Evolutionary conservation across 1,139 yeast species (phyloP).

Genomic region (Yamadazyma conglobata): DNA sequence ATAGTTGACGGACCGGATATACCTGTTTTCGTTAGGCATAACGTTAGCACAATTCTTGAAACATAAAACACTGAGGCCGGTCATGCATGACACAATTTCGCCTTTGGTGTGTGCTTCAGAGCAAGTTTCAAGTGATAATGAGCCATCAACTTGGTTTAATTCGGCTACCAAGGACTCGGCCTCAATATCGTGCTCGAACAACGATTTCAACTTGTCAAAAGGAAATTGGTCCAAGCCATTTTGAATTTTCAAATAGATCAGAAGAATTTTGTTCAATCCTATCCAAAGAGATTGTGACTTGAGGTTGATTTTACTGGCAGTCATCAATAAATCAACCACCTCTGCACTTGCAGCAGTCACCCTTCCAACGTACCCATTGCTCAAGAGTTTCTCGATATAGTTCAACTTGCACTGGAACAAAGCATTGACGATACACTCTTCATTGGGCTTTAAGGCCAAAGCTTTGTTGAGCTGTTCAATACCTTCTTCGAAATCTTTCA

Average conservation of each 20-base stretch:
- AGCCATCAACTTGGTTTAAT: neutral
- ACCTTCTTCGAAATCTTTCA: slow-evolving; percentile 39
- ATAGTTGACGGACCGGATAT: slow-evolving; percentile 56
- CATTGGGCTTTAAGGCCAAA: slow-evolving; percentile 40
- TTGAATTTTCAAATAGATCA: slow-evolving; percentile 43
- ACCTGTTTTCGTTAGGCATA: slow-evolving; percentile 39
- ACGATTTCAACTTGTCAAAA: slow-evolving; percentile 30
- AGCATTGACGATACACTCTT: slow-evolving; percentile 56
- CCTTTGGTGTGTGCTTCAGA: slow-evolving; percentile 12
- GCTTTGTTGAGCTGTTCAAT: slow-evolving; percentile 35
- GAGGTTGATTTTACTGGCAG: slow-evolving; percentile 34
- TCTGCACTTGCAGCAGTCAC: slow-evolving; percentile 37
- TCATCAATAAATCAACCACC: slow-evolving; percentile 49
- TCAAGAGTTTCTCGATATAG: slow-evolving; percentile 50
- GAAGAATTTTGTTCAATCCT: slow-evolving; percentile 46
- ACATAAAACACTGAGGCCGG: slow-evolving; percentile 24
- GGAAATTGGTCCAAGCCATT: slow-evolving; percentile 44
- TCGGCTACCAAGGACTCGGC: slow-evolving; percentile 1
- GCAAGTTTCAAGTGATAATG: neutral
- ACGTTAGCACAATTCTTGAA: slow-evolving; percentile 26
- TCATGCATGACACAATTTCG: slow-evolving; percentile 19
- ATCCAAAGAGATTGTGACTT: slow-evolving; percentile 54
- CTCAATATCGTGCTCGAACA: slow-evolving; percentile 21
- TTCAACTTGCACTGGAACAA: slow-evolving; percentile 55
- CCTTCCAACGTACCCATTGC: slow-evolving; percentile 65